Base-by-base conservation (phyloP, 2,329 filamentous ascomycete genomes). In the Fusarium irregulare region DNA sequence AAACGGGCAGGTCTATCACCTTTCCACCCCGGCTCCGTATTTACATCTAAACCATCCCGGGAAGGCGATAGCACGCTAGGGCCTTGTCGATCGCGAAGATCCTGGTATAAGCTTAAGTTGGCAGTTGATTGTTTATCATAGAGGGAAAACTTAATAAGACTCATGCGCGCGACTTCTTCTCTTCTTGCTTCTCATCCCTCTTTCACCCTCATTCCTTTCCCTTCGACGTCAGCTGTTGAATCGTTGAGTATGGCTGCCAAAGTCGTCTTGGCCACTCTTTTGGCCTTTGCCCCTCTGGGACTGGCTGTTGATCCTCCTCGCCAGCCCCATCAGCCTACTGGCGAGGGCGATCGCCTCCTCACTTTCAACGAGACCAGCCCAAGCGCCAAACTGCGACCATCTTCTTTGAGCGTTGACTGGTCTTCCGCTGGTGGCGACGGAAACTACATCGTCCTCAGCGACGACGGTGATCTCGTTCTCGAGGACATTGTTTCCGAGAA, bases 351-450 rank as follows among this genome's bases (percentile, higher is more conserved):
- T 30, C 86, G 85, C 53, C 81, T 88, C 9, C 78, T 91, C 62
- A 86, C 82, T 1, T 91, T 87, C 82, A 89, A 89, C 73, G 84
- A 89, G 75, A 89, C 87, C 1, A 85, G 86, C 12, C 80, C 84
- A 1, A 77, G 75, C 16, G 79, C 82, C 28, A 81, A 76, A 8
- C 82, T 89, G 66, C 74, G 81, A 2, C 80, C 85, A 1, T 80
- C 80, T 14, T 82, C 82, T 14, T 82, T 83, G 37, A 84, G 82
- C 2, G 82, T 88, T 10, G 82, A 81, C 48, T 92, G 89, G 89
- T 83, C 89, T 6, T 80, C 84, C 11, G 85, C 84, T 6, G 87
- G 85, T 3, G 81, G 83, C 32, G 89, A 92, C 68, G 89, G 89
- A 23, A 84, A 88, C 51, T 91, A 88, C 77, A 86, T 91, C 71